Conservation (phyloP, 768 basidiomycete genomes). For the Leccinum ochraceum region DNA sequence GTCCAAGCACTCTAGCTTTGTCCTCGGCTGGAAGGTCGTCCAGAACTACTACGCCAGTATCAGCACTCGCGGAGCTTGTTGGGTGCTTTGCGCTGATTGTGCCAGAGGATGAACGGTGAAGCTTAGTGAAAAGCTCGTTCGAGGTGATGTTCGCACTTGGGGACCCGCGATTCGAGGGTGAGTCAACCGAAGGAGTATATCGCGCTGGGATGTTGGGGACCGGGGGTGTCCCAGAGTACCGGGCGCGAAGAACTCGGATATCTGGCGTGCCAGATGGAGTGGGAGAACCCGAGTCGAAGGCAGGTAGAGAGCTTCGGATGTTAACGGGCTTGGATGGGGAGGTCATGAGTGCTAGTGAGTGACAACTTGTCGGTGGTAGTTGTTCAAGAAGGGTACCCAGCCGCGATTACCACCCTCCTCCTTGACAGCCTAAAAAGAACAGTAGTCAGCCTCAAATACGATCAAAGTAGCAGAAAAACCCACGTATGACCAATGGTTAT, state of each 20-base stretch:
- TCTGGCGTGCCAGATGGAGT: slow-evolving; percentile 63
- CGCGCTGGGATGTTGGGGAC: slow-evolving; percentile 54
- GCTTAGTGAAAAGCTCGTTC: slow-evolving; percentile 17
- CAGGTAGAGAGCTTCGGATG: slow-evolving; percentile 37
- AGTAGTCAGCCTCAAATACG: slow-evolving; percentile 8
- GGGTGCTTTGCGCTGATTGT: slow-evolving; percentile 42
- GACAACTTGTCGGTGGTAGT: neutral
- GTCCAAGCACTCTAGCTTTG: slow-evolving; percentile 76
- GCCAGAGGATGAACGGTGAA: slow-evolving; percentile 33
- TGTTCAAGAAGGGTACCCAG: slow-evolving; percentile 74
- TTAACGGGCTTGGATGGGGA: slow-evolving; percentile 58
- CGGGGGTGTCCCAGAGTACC: slow-evolving; percentile 59
- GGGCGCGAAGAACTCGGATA: slow-evolving; percentile 62
- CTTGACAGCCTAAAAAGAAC: slow-evolving; percentile 72
- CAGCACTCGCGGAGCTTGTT: slow-evolving; percentile 28
- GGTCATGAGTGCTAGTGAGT: slow-evolving; percentile 38
- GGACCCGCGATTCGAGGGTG: slow-evolving; percentile 16
- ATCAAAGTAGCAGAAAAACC: slow-evolving; percentile 24
- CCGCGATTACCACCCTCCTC: slow-evolving; percentile 92
- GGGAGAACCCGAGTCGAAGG: slow-evolving; percentile 17
- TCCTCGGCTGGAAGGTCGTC: slow-evolving; percentile 78
- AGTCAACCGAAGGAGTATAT: slow-evolving; percentile 47
- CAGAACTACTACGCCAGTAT: slow-evolving; percentile 38
- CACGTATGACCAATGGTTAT: slow-evolving; percentile 97
- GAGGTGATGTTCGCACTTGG: slow-evolving; percentile 3